Base-by-base conservation (phyloP, 2,329 filamentous ascomycete genomes). In the Epichloe coenophiala region DNA sequence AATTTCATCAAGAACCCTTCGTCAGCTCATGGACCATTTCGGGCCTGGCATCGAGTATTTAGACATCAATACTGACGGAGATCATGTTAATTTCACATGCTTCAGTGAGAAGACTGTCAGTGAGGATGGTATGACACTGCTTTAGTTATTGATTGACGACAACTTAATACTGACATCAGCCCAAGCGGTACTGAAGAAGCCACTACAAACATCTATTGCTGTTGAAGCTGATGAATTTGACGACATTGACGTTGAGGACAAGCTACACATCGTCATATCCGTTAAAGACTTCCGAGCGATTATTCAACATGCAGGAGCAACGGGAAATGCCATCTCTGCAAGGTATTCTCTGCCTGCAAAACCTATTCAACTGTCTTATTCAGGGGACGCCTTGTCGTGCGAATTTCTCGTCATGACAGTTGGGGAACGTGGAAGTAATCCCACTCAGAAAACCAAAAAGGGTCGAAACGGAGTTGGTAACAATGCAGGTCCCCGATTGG, bases 361-460 rank as follows among this genome's bases (percentile, higher is more conserved):
- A 15, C 86, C 86, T 1, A 76, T 91, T 61, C 83, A 88, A 59
- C 75, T 91, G 53, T 78, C 74, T 43, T 91, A 91, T 60, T 73
- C 76, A 23, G 75, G 77, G 41, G 81, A 84, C 52, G 84, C 82
- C 36, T 72, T 90, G 35, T 68, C 78, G 38, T 87, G 82, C 64
- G 83, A 90, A 56, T 90, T 89, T 58, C 84, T 88, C 42, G 75
- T 91, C 53, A 90, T 89, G 85, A 91, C 86, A 1, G 80, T 85
- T 8, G 86, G 86, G 13, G 84, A 88, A 56, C 72, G 74, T 52
- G 71, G 72, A 48, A 73, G 67, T 31, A 74, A 72, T 43, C 64
- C 71, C 5, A 64, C 63, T 11, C 73, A 73, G 53, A 76, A 71
- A 60, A 69, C 69, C 43, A 76, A 71, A 55, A 76, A 70, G 53